phyloP scores from a whole-genome alignment of 805 yeast genomes.

The Ogataea neopini region DNA sequence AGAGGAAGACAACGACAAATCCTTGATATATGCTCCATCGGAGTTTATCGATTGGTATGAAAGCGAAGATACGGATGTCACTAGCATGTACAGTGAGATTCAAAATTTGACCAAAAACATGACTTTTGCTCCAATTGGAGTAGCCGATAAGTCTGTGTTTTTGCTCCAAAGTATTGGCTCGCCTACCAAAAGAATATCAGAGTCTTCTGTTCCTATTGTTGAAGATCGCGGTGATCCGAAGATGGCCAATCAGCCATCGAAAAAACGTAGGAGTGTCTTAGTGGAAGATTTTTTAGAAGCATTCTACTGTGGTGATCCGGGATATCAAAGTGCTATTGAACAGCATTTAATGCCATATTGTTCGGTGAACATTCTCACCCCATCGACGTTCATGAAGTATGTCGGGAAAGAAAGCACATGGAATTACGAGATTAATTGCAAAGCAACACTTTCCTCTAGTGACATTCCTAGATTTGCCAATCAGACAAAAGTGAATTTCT shows the following conservation, averaged over 20 bases:
- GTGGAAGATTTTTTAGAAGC: conserved; percentile 15
- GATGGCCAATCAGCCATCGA: background rate
- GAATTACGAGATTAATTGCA: conserved; percentile 15
- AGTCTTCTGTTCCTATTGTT: background rate
- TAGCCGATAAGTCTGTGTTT: background rate
- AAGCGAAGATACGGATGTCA: background rate
- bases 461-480: conserved; percentile 8
- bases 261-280: conserved; percentile 13
- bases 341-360: conserved; percentile 20
- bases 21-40: background rate
- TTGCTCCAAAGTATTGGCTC: background rate
- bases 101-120: conserved; percentile 3
- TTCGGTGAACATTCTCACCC: conserved; percentile 14
- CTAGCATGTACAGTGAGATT: background rate
- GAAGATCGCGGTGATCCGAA: background rate
- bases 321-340: conserved; percentile 12
- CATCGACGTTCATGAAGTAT: conserved; percentile 10
- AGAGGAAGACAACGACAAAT: background rate
- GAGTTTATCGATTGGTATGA: conserved; percentile 3
- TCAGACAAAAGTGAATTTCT: conserved; percentile 14
- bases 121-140: conserved; percentile 3
- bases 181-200: background rate
- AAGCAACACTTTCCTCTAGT: conserved; percentile 8
- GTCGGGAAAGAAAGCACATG: conserved; percentile 7
- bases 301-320: conserved; percentile 11